Conservation (phyloP, 1,284 basidiomycete genomes). For the Xanthoconium separans region DNA sequence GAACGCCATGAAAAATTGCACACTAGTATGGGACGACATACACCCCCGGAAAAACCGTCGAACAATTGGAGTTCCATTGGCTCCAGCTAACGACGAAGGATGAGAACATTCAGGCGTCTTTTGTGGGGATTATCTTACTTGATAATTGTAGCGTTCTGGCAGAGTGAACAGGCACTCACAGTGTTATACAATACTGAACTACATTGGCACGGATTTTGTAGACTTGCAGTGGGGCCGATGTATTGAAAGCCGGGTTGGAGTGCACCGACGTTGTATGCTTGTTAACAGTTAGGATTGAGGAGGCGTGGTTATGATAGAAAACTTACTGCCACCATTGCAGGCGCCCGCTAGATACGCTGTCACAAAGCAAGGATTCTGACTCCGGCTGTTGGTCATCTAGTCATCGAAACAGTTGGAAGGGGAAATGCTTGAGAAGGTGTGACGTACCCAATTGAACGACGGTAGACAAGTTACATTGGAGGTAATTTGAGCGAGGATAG, state of each 20-base stretch:
- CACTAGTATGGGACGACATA: constrained; percentile 9
- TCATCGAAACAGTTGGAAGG: not conserved
- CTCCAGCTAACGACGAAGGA: constrained; percentile 26
- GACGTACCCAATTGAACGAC: constrained; percentile 27
- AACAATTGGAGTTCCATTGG: constrained; percentile 28
- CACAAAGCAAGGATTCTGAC: constrained; percentile 36
- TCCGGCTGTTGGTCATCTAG: constrained; percentile 34
- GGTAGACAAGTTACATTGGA: constrained; percentile 17
- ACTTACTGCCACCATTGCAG: constrained; percentile 32
- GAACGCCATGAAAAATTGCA: not conserved
- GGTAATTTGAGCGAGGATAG: constrained; percentile 21
- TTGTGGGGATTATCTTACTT: constrained; percentile 7
- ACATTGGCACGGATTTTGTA: constrained; percentile 30
- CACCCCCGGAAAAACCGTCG: constrained; percentile 15
- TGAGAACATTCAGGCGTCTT: not conserved
- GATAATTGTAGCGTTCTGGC: constrained; percentile 27
- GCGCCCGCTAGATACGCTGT: constrained; percentile 32
- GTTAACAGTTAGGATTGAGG: constrained; percentile 1
- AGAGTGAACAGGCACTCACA: constrained; percentile 35
- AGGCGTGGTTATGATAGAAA: not conserved
- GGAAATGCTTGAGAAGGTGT: not conserved
- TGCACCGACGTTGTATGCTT: constrained; percentile 23
- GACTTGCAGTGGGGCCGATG: constrained; percentile 16
- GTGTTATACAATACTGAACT: constrained; percentile 34
- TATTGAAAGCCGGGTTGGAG: constrained; percentile 20